Base-by-base conservation (phyloP, 257 asterid genomes). In the Voacanga thouarsii region DNA sequence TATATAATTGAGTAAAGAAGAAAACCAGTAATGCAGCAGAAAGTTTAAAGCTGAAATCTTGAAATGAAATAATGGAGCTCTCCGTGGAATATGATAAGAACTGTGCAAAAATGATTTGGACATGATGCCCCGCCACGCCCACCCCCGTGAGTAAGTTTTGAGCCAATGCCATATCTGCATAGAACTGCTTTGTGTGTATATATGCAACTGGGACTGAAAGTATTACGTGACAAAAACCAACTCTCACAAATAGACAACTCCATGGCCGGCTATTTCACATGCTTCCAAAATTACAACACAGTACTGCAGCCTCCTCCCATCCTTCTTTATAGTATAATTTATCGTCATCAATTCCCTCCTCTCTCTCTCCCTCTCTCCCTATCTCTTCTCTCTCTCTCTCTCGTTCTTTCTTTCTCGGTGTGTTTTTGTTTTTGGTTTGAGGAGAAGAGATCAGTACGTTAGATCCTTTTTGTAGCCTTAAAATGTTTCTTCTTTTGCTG, bases 221-320 rank as follows among this genome's bases (percentile, higher is more conserved):
- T 70, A 24, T 30, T 84, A 92, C 63, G 55, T 71, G 97, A 88
- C 98, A 89, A 93, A 89, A 77, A 82, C 83, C 89, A 89, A 84
- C 83, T 79, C 90, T 85, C 87, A 86, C 87, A 78, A 77, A 53
- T 50, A 37, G 88, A 90, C 98, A 92, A 91, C 53, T 70, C 81
- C 87, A 78, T 75, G 88, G 91, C 93, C 93, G 94, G 94, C 97
- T 85, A 87, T 83, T 87, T 77, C 94, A 89, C 89, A 84, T 85
- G 79, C 79, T 79, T 75, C 88, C 90, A 88, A 86, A 89, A 49
- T 72, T 80, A 73, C 85, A 69, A 77, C 79, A 75, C 71, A 71
- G 72, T 44, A 33, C 71, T 41, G 47, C 74, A 76, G 55, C 80
- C 78, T 60, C 78, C 74, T 21, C 37, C 59, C 24, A 63, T 51